Evolutionary conservation across 2,329 filamentous ascomycete genomes (phyloP).

Genomic region (Fusarium torreyae): DNA sequence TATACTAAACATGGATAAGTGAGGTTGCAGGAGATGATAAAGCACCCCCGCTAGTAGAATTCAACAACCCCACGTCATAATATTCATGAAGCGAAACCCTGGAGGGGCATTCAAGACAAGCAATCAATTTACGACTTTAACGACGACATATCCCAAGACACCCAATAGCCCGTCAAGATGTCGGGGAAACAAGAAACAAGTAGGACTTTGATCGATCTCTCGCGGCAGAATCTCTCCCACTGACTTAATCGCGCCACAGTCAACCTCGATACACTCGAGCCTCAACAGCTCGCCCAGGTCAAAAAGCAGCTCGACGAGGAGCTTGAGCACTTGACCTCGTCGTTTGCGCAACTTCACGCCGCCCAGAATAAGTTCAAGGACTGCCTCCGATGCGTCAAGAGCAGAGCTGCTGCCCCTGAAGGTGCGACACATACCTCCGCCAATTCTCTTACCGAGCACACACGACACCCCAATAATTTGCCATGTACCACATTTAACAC

Average conservation of each 20-base stretch:
- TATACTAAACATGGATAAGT: background rate
- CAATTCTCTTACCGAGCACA: background rate
- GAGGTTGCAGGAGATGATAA: background rate
- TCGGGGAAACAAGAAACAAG: slow-evolving; percentile 55
- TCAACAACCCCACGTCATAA: slow-evolving; percentile 52
- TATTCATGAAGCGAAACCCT: slow-evolving; percentile 50
- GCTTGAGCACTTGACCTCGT: slow-evolving; percentile 92
- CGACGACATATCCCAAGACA: slow-evolving; percentile 20
- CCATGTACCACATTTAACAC: slow-evolving; percentile 26
- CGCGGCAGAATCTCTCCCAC: background rate
- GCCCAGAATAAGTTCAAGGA: slow-evolving; percentile 94
- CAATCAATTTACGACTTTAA: slow-evolving; percentile 17
- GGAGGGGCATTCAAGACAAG: slow-evolving; percentile 46
- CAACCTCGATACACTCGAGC: slow-evolving; percentile 81
- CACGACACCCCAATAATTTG: background rate
- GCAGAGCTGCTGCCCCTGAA: slow-evolving; percentile 52
- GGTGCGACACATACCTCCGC: slow-evolving; percentile 44
- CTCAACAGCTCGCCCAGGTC: slow-evolving; percentile 88
- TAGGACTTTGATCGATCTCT: slow-evolving; percentile 19
- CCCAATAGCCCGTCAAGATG: slow-evolving; percentile 47
- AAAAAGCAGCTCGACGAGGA: slow-evolving; percentile 98
- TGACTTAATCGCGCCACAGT: slow-evolving; percentile 56
- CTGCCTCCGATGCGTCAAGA: slow-evolving; percentile 83
- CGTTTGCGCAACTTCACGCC: slow-evolving; percentile 89
- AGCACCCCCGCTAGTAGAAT: slow-evolving; percentile 53